phyloP scores from a whole-genome alignment of 768 basidiomycete genomes.

The Russula sp. region DNA sequence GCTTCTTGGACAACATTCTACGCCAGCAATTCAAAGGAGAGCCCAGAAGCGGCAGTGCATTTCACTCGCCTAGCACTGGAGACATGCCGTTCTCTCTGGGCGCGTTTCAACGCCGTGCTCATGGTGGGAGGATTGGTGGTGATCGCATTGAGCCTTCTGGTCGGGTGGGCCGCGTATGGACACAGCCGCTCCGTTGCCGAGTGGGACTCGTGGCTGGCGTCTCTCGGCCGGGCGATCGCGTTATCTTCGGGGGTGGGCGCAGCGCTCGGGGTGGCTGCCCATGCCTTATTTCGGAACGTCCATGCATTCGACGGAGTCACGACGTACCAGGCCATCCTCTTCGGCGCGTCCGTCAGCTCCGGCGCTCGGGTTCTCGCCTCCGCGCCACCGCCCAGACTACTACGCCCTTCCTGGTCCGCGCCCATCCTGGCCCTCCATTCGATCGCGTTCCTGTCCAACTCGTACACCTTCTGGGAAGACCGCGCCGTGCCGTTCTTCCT shows the following conservation, averaged over 20 bases:
- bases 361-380: constrained; percentile 29
- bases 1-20: constrained; percentile 16
- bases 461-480: constrained; percentile 98
- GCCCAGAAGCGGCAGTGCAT: constrained; percentile 30
- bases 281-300: not conserved
- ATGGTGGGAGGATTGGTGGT: constrained; percentile 70
- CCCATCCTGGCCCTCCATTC: constrained; percentile 63
- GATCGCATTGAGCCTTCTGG: constrained; percentile 49
- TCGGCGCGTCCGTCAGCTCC: constrained; percentile 33
- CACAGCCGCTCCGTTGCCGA: constrained; percentile 37
- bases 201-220: constrained; percentile 43
- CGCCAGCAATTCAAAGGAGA: constrained; percentile 3
- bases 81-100: constrained; percentile 85
- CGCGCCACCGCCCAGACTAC: constrained; percentile 17
- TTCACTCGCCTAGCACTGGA: constrained; percentile 60
- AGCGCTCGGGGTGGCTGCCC: not conserved
- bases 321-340: constrained; percentile 10
- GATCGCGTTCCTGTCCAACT: constrained; percentile 83
- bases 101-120: constrained; percentile 78
- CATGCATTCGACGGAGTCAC: constrained; percentile 25
- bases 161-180: constrained; percentile 50
- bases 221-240: constrained; percentile 6
- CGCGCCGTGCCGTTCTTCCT: constrained; percentile 70
- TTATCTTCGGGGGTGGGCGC: constrained; percentile 5
- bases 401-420: constrained; percentile 27